Evolutionary conservation across 352 stramenopile species (phyloP).

Genomic region (Globisporangium recalcitrans): DNA sequence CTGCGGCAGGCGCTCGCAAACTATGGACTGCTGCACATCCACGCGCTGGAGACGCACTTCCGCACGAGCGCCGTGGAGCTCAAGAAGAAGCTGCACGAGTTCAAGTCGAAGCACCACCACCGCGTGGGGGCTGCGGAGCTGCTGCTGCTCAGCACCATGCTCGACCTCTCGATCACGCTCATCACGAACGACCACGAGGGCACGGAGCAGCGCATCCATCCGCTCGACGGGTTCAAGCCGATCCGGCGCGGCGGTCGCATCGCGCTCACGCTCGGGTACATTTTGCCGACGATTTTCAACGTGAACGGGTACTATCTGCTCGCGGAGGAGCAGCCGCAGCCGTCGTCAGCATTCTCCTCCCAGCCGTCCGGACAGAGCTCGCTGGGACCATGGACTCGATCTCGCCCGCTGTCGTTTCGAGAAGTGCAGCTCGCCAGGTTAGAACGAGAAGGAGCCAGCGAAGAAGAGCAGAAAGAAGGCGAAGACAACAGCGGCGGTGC

Average conservation of each 20-base stretch:
- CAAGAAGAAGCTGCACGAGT: constrained; percentile 74
- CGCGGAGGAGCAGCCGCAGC: constrained; percentile 10
- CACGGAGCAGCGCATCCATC: constrained; percentile 55
- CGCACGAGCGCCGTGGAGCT: constrained; percentile 54
- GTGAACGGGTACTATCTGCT: constrained; percentile 71
- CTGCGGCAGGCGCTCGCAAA: constrained; percentile 60
- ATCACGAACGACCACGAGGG: constrained; percentile 80
- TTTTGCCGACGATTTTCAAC: constrained; percentile 61
- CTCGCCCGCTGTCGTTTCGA: neutral
- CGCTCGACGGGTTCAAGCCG: constrained; percentile 37
- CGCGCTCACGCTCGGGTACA: constrained; percentile 62
- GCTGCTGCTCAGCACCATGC: constrained; percentile 63
- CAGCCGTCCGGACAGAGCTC: neutral
- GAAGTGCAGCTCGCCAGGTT: neutral
- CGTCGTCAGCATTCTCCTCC: neutral
- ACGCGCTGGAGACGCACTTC: constrained; percentile 51
- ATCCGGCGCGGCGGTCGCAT: constrained; percentile 52
- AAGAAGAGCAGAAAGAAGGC: constrained; percentile 13
- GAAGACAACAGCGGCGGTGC: neutral
- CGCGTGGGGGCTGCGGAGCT: constrained; percentile 67
- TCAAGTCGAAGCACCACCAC: constrained; percentile 52
- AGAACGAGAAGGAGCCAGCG: neutral
- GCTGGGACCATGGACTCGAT: neutral
- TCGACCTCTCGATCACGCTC: constrained; percentile 66
- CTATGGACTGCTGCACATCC: constrained; percentile 64